Evolutionary conservation across 768 basidiomycete genomes (phyloP), one percentile per base, ranked within the genome.

Genomic region (Nidularia pulvinata): DNA sequence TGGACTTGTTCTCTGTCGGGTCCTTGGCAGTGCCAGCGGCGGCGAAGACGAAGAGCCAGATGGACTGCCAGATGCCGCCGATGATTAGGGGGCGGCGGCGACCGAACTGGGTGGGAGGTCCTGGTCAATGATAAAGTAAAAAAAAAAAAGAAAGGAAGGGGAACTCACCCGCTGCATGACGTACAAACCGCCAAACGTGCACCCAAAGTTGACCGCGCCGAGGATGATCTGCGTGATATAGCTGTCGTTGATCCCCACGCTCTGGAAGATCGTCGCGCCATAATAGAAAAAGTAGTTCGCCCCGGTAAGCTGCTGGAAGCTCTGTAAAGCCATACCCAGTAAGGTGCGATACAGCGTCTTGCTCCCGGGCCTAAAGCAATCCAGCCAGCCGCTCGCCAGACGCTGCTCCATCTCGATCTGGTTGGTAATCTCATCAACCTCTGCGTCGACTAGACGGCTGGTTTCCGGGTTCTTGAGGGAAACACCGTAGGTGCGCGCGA

Each of bases 201-300:
- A 85, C 46, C 73, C 71, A 59, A 89, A 88, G 67, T 89, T 89
- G 64, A 89, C 86, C 3, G 79, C 80, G 37, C 89, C 88, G 42
- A 91, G 73, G 58, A 92, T 90, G 57, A 90, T 86, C 58, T 92
- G 89, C 1, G 84, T 84, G 47, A 89, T 71, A 61, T 80, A 89
- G 22, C 83, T 81, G 65, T 91, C 86, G 6, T 65, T 48, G 57
- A 89, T 79, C 25, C 89, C 89, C 22, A 91, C 88, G 7, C 82
- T 76, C 50, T 74, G 60, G 72, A 91, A 89, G 51, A 88, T 71
- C 0, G 86, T 86, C 1, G 88, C 85, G 34, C 79, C 80, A 43
- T 80, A 81, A 63, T 87, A 87, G 70, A 85, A 85, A 70, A 86
- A 86, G 63, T 84, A 86, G 65, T 86, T 86, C 3, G 83, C 84